These are phyloP conservation scores for Puccinia hordei DNA, from an alignment of 1,284 basidiomycete genomes.

Conservation along the genomic window DNA sequence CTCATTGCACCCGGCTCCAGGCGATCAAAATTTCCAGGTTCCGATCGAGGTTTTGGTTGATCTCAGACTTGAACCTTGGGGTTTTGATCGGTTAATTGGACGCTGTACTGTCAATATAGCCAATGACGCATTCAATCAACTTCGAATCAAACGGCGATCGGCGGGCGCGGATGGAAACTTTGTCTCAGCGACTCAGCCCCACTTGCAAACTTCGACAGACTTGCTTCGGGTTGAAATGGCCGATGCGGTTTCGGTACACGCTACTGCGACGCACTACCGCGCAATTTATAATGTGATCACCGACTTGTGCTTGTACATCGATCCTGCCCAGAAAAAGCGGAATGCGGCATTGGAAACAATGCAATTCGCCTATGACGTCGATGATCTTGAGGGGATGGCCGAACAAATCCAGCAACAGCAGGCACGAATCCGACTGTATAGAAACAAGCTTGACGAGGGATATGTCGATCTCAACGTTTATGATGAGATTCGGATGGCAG, in stretches of 20 bases:
- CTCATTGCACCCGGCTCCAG: slow-evolving; percentile 43
- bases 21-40: slow-evolving; percentile 63
- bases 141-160: slow-evolving; percentile 63
- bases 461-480: slow-evolving; percentile 59
- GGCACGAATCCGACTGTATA: slow-evolving; percentile 38
- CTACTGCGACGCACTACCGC: slow-evolving; percentile 80
- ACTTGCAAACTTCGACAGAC: slow-evolving; percentile 50
- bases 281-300: slow-evolving; percentile 86
- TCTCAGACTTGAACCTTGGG: slow-evolving; percentile 74
- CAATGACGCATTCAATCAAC: slow-evolving; percentile 92
- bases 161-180: slow-evolving; percentile 47
- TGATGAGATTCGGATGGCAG: slow-evolving; percentile 63
- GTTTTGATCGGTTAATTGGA: slow-evolving; percentile 85
- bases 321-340: slow-evolving; percentile 76
- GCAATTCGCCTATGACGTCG: slow-evolving; percentile 64
- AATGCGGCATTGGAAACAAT: slow-evolving; percentile 78
- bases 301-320: slow-evolving; percentile 81
- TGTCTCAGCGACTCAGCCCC: slow-evolving; percentile 46
- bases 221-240: slow-evolving; percentile 46
- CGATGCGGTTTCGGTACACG: slow-evolving; percentile 74
- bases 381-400: slow-evolving; percentile 49
- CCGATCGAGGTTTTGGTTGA: slow-evolving; percentile 88
- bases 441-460: slow-evolving; percentile 40
- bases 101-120: slow-evolving; percentile 82
- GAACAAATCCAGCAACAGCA: slow-evolving; percentile 51